Evolutionary conservation across 345 rosid genomes (phyloP), one percentile per base, ranked within the genome.

Genomic region (Durio zibethinus): DNA sequence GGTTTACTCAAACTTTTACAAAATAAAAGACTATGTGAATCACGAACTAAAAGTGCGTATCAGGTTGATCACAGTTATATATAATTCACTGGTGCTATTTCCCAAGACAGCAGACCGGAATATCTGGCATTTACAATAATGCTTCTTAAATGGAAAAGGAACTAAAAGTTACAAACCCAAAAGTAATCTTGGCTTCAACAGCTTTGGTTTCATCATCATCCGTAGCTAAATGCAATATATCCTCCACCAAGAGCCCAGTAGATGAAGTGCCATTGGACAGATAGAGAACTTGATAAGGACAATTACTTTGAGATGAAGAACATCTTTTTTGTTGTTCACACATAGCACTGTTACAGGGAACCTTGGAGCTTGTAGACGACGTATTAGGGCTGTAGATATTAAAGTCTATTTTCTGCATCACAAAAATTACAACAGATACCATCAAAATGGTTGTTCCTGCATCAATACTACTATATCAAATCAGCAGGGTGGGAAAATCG

Each of bases 251-350:
- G 78, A 45, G n/a, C 78, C 96, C 96, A 25, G 74, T 77, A 60
- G 96, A 80, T 45, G 89, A 80, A 79, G 96, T 91, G 43, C 76
- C 84, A 69, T 84, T 83, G 35, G 93, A 89, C 64, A 91, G 89
- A 81, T 91, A 91, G 7, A 29, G 11, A 76, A 86, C 84, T 75
- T 80, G 79, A 78, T 88, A 91, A 56, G 87, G 87, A 77, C 96
- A 91, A 77, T 64, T 43, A 71, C 83, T 87, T 40, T 61, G 73
- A 78, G 85, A 70, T 1, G 91, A 75, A 1, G 90, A 2, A 62
- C 96, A 89, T 53, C 2, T 59, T 7, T 20, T 78, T 59, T 57
- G 66, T 29, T 7, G 78, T 53, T 80, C 71, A 75, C 96, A 91
- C 78, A 77, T 60, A 33, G 40, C 67, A 79, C 86, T 91, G 83